These are phyloP conservation scores for Naumovozyma baii DNA, from an alignment of 805 yeast genomes.

Conservation along the genomic window DNA sequence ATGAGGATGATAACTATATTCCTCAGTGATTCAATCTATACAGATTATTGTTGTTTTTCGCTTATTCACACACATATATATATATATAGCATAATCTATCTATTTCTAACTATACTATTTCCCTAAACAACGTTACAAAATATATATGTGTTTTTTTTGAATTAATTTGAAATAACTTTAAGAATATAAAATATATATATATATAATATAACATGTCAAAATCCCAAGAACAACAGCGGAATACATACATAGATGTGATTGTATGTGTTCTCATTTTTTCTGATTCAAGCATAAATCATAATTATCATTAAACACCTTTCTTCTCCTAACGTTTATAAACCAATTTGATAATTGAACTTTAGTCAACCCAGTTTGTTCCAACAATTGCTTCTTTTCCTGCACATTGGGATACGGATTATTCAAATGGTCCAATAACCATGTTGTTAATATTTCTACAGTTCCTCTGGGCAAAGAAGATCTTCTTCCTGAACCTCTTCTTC, in stretches of 20 bases:
- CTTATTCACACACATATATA: too few relatives aligned
- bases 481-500: conserved; percentile 21
- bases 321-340: conserved; percentile 80
- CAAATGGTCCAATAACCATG: conserved; percentile 66
- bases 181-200: neutral
- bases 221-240: too few relatives aligned
- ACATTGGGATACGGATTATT: conserved; percentile 81
- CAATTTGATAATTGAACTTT: conserved; percentile 76
- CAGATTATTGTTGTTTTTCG: too few relatives aligned
- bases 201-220: neutral
- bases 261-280: neutral
- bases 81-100: too few relatives aligned
- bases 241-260: neutral
- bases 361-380: conserved; percentile 65
- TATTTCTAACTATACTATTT: too few relatives aligned
- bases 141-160: too few relatives aligned
- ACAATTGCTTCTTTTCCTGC: conserved; percentile 60
- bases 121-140: too few relatives aligned
- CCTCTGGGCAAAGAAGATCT: conserved; percentile 73
- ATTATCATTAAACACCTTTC: conserved; percentile 43
- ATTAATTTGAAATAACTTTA: too few relatives aligned
- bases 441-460: conserved; percentile 60
- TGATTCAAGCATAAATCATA: conserved; percentile 7
- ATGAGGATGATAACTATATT: conserved; percentile 21
- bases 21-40: conserved; percentile 17